A percentile compares a stretch with the other conserved stretches of the same genome.
Conservation (phyloP, 768 basidiomycete genomes). For the Boletus edulis region DNA sequence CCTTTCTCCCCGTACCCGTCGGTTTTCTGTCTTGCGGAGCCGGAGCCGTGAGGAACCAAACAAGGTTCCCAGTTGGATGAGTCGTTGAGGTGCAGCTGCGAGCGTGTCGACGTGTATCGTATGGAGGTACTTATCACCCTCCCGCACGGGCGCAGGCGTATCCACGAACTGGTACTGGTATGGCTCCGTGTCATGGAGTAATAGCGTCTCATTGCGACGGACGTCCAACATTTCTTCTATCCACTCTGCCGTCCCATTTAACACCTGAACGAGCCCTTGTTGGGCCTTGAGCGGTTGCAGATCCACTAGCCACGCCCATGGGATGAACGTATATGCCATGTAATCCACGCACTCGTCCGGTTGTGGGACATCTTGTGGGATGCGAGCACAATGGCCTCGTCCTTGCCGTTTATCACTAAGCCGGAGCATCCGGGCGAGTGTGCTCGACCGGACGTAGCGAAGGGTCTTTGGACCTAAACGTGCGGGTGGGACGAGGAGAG, state of each 20-base stretch:
- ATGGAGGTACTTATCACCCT: slow-evolving; percentile 11
- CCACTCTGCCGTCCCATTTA: slow-evolving; percentile 45
- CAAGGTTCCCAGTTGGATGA: slow-evolving; percentile 70
- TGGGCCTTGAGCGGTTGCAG: slow-evolving; percentile 36
- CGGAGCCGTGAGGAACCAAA: slow-evolving; percentile 74
- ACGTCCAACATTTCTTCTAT: slow-evolving; percentile 24
- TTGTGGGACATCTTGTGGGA: slow-evolving; percentile 32
- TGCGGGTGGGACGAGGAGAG: slow-evolving; percentile 74
- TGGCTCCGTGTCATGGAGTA: slow-evolving; percentile 49
- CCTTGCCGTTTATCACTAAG: slow-evolving; percentile 49
- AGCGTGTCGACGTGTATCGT: slow-evolving; percentile 12
- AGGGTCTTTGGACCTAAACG: slow-evolving; percentile 62
- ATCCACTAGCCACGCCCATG: slow-evolving; percentile 73
- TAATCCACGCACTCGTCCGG: slow-evolving; percentile 63
- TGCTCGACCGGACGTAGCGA: slow-evolving; percentile 56
- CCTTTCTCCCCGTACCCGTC: slow-evolving; percentile 43
- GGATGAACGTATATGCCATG: slow-evolving; percentile 56
- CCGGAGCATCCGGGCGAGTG: slow-evolving; percentile 42
- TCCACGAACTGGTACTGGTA: slow-evolving; percentile 46
- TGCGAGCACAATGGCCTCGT: slow-evolving; percentile 46
- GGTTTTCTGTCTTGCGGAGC: slow-evolving; percentile 40
- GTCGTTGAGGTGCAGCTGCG: slow-evolving; percentile 32
- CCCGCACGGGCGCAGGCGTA: slow-evolving; percentile 1
- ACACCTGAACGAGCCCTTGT: slow-evolving; percentile 47
- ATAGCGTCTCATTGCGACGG: slow-evolving; percentile 37